Base-by-base conservation (phyloP, 805 yeast genomes). In the Ogataea nakhonphanomensis region DNA sequence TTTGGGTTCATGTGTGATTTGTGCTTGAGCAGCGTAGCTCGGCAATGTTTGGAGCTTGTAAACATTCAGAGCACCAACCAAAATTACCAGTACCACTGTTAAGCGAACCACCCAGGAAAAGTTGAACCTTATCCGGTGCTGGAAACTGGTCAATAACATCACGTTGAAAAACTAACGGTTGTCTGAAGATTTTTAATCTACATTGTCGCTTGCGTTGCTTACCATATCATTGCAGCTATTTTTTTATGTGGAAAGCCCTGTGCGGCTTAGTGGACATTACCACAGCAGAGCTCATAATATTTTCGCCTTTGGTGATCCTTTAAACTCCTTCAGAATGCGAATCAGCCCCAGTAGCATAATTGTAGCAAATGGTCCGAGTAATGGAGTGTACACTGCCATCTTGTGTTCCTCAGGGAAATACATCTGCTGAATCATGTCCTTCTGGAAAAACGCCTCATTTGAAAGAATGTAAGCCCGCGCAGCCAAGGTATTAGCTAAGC, bases 391-490 rank as follows among this genome's bases (percentile, higher is more conserved):
- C 1, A 93, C 95, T 0, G 99, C 98, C 55, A 93, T 71, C 60
- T 87, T 90, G 58, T 91, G 99, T 60, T 91, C 97, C 48, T 85
- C 91, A 0, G 99, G 98, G 69, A 90, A 88, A 61, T 85, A 89
- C 41, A 84, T 87, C 58, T 91, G 97, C 55, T 88, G 95, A 22
- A 93, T 87, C 96, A 93, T 91, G 59, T 84, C 90, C 52, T 86
- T 85, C 51, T 91, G 95, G 60, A 91, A 91, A 54, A 91, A 91
- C 0, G 98, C 97, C 33, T 69, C 69, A 49, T 80, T 74, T 0
- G 96, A 84, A 33, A 71, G 64, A 10, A 65, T 55, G 30, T 80
- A 67, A 0, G 95, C 86, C n/a, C 58, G 51, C 10, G 81, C 72
- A 1, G 79, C 69, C 11, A 38, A 32, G 6, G 50, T 30, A 11